Percentiles rank a stretch among this genome's conserved stretches.
Conservation (phyloP, 805 yeast species). For the Candida dendrica region DNA sequence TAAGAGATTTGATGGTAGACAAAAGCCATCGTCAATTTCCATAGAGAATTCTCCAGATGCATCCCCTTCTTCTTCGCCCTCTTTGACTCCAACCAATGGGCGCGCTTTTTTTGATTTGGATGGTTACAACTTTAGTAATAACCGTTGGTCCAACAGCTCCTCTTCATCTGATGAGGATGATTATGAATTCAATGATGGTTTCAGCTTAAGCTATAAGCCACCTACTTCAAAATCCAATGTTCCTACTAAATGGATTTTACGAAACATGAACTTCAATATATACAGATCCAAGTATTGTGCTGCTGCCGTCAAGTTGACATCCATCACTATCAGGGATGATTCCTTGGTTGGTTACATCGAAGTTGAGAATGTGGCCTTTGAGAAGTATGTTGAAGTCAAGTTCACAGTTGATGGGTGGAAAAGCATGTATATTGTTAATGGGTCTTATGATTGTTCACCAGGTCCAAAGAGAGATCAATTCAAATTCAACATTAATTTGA, state of each 20-base stretch:
- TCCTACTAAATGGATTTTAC: slow-evolving; percentile 13
- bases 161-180: slow-evolving; percentile 3
- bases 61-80: slow-evolving; percentile 9
- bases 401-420: slow-evolving; percentile 45
- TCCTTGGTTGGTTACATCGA: slow-evolving; percentile 34
- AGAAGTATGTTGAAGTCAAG: slow-evolving; percentile 35
- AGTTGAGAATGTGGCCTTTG: slow-evolving; percentile 31
- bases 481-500: slow-evolving; percentile 41
- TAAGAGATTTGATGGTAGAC: slow-evolving; percentile 55
- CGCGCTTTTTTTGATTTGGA: slow-evolving; percentile 19
- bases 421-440: slow-evolving; percentile 35
- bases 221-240: slow-evolving; percentile 1
- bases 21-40: slow-evolving; percentile 59
- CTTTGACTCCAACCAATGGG: slow-evolving; percentile 3
- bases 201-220: neutral
- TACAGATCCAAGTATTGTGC: slow-evolving; percentile 8
- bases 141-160: neutral
- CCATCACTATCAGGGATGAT: slow-evolving; percentile 33
- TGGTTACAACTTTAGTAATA: neutral
- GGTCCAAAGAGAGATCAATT: slow-evolving; percentile 32
- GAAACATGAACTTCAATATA: slow-evolving; percentile 12
- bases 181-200: neutral
- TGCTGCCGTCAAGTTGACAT: slow-evolving; percentile 31
- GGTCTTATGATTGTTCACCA: slow-evolving; percentile 16
- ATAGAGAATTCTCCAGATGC: slow-evolving; percentile 42